Conservation (phyloP, 2,329 filamentous ascomycete genomes). For the Colletotrichum tanaceti region DNA sequence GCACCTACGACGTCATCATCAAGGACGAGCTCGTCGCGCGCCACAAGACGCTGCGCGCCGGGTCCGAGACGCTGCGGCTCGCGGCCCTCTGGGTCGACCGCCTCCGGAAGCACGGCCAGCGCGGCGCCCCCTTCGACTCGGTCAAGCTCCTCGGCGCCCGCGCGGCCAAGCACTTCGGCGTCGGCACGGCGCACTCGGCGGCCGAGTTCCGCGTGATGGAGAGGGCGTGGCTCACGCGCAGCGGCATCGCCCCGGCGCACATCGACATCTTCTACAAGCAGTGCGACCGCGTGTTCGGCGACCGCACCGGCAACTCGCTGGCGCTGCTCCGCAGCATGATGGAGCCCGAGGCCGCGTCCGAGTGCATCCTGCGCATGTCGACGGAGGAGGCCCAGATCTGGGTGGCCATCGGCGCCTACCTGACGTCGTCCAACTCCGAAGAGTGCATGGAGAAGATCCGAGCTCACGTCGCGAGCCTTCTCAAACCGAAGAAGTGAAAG, state of each 20-base stretch:
- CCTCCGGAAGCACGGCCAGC: slow-evolving; percentile 18
- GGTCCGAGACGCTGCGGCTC: slow-evolving; percentile 29
- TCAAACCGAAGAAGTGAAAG: background rate
- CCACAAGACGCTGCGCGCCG: slow-evolving; percentile 10
- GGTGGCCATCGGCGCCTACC: background rate
- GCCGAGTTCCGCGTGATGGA: slow-evolving; percentile 6
- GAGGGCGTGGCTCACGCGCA: slow-evolving; percentile 9
- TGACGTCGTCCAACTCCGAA: background rate
- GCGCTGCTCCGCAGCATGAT: background rate
- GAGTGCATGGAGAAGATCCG: background rate
- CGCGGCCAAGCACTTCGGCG: slow-evolving; percentile 22
- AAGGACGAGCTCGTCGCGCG: slow-evolving; percentile 1
- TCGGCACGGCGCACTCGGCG: background rate
- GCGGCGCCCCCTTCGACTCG: slow-evolving; percentile 1
- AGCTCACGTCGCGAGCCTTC: background rate
- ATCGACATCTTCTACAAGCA: slow-evolving; percentile 5
- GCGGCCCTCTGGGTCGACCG: slow-evolving; percentile 18
- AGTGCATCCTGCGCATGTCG: slow-evolving; percentile 11
- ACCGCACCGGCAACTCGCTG: background rate
- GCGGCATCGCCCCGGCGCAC: background rate
- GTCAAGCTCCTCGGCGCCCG: slow-evolving; percentile 4
- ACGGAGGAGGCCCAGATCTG: slow-evolving; percentile 9
- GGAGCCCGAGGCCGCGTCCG: background rate
- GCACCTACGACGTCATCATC: slow-evolving; percentile 18
- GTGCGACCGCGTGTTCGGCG: slow-evolving; percentile 6